A percentile compares a stretch with the other conserved stretches of the same genome.
Evolutionary conservation across 805 yeast species (phyloP).

Genomic region (Metschnikowia borealis): DNA sequence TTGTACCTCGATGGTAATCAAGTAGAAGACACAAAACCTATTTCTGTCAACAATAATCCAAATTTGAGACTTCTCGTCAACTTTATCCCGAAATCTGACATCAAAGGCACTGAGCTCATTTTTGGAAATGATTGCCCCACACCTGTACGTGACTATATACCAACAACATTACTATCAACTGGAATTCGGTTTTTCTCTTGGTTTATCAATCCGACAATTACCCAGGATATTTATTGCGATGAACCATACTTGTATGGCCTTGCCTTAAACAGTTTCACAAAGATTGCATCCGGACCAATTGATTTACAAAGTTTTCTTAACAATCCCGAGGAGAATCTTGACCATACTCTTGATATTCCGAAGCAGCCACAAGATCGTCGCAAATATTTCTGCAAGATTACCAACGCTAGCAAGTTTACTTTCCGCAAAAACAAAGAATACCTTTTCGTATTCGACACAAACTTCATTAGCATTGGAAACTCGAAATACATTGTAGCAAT

Average conservation of each 20-base stretch:
- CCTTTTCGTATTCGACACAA: constrained; percentile 51
- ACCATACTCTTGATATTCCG: constrained; percentile 30
- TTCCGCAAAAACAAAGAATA: constrained; percentile 40
- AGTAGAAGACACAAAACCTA: not conserved
- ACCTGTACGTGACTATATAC: constrained; percentile 57
- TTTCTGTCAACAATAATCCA: constrained; percentile 13
- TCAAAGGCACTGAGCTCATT: constrained; percentile 51
- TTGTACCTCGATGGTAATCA: constrained; percentile 22
- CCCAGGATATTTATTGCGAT: constrained; percentile 57
- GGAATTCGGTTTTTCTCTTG: constrained; percentile 55
- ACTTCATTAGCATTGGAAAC: constrained; percentile 47
- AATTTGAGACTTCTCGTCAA: constrained; percentile 33
- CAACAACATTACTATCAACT: constrained; percentile 42
- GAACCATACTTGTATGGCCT: constrained; percentile 62
- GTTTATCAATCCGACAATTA: constrained; percentile 61
- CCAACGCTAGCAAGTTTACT: constrained; percentile 36
- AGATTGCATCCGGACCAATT: constrained; percentile 27
- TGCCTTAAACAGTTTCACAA: constrained; percentile 54
- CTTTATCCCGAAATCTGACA: constrained; percentile 39
- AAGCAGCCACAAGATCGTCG: constrained; percentile 31
- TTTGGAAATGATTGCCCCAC: constrained; percentile 66
- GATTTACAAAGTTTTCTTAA: constrained; percentile 4
- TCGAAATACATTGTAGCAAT: constrained; percentile 48
- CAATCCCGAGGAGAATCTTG: constrained; percentile 20
- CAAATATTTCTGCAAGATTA: constrained; percentile 38